Evolutionary conservation across 352 stramenopile species (phyloP).

Genomic region (Phytophthora aleatoria): DNA sequence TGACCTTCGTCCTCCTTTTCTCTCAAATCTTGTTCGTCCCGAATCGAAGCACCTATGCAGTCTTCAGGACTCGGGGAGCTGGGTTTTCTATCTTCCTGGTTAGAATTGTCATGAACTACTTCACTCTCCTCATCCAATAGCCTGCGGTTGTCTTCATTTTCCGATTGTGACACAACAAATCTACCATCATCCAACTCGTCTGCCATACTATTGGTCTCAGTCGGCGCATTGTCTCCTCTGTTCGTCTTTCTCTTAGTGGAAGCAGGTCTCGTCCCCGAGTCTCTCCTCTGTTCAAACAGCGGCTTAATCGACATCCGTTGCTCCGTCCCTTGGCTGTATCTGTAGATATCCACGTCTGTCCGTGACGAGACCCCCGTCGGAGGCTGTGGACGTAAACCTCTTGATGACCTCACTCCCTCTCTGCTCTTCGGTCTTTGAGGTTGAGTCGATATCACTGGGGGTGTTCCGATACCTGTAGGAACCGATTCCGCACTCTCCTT

Average conservation of each 20-base stretch:
- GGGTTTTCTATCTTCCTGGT: slow-evolving; percentile 20
- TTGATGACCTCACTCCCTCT: slow-evolving; percentile 32
- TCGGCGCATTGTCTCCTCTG: not conserved
- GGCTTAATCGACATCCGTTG: slow-evolving; percentile 76
- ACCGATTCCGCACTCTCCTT: not conserved
- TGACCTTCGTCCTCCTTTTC: not conserved
- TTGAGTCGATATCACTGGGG: slow-evolving; percentile 4
- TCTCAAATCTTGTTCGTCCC: not conserved
- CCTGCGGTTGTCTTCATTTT: slow-evolving; percentile 4
- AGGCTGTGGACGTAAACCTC: slow-evolving; percentile 41
- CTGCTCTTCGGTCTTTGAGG: slow-evolving; percentile 22
- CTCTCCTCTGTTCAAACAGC: slow-evolving; percentile 65
- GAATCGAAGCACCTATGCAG: not conserved
- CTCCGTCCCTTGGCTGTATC: slow-evolving; percentile 56
- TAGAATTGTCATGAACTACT: slow-evolving; percentile 3
- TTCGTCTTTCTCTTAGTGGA: slow-evolving; percentile 33
- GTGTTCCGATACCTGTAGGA: not conserved
- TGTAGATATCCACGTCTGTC: slow-evolving; percentile 62
- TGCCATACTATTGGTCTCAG: not conserved
- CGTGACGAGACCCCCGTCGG: slow-evolving; percentile 47
- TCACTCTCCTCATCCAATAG: not conserved
- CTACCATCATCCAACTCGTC: not conserved
- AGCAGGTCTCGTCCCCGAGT: slow-evolving; percentile 32
- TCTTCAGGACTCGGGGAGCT: slow-evolving; percentile 10
- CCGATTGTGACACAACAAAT: not conserved